Evolutionary conservation across 495 filamentous ascomycete genomes (phyloP), one percentile per base, ranked within the genome.

Genomic region (Penicillium flavigenum): DNA sequence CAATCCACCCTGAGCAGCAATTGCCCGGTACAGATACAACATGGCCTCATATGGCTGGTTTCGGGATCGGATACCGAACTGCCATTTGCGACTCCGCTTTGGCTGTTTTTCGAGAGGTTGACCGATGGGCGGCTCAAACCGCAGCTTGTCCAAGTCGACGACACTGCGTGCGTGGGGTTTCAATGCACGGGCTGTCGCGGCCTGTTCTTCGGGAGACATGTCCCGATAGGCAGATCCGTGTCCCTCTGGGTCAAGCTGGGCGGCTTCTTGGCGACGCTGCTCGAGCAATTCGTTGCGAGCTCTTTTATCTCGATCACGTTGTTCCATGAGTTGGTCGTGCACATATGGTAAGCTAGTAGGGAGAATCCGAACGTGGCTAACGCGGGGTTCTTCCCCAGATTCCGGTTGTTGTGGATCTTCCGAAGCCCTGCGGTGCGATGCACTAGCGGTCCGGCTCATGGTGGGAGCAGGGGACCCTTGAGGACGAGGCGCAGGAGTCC

Each of bases 11-110:
- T 97, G 90, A 51, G 90, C 90, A 29, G 82, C 74, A 36, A 98
- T 79, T 1, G 95, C 92, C 63, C 90, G 88, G 77, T 96, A 98
- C 48, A 98, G 89, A 67, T 94, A 96, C 10, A 92, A 73, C 67
- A 98, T 88, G 0, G 94, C 94, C 64, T 98, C 94, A 29, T 92
- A 86, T 0, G 95, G 94, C 22, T 90, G 89, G 69, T 97, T 98
- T 31, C 95, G 82, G 22, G 89, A 93, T 1, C 94, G 85, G 57
- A 98, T 98, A 31, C 94, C 94, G 67, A 98, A 98, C 71, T 98
- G 95, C 94, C 94, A 98, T 57, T 90, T 88, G 1, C 91, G 89
- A 3, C 85, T 75, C 70, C 86, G 89, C 69, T 88, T 92, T 26
- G 72, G 74, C 50, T 76, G 78, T 56, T 72, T 65, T 45, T 85